phyloP scores from a whole-genome alignment of 371 early-diverging fungal species.

The Sporodiniella umbellata region DNA sequence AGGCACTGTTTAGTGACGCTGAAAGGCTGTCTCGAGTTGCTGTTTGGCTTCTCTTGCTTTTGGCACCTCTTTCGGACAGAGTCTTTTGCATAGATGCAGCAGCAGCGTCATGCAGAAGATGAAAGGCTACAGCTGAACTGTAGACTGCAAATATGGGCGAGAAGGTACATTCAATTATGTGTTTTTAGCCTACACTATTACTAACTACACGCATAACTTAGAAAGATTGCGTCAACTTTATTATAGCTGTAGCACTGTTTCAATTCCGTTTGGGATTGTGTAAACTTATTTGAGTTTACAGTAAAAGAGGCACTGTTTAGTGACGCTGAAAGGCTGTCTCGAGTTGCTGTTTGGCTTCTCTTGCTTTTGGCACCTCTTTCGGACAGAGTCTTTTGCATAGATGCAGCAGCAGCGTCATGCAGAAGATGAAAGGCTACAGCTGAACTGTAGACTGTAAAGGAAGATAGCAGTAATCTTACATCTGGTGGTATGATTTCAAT shows the following conservation, averaged over 20 bases:
- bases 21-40: conserved; percentile 13
- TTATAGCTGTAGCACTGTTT: conserved; percentile 8
- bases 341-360: conserved; percentile 10
- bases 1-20: conserved; percentile 3
- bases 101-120: conserved; percentile 9
- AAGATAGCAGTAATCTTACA: not conserved
- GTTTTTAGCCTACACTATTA: no score
- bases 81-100: conserved; percentile 3
- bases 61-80: conserved; percentile 1
- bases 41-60: conserved; percentile 7
- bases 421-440: conserved; percentile 11
- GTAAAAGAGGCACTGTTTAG: conserved; percentile 1
- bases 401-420: conserved; percentile 7
- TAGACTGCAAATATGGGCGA: not conserved
- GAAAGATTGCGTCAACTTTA: not conserved
- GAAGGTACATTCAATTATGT: no score
- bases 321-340: conserved; percentile 10
- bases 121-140: conserved; percentile 11
- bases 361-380: not conserved
- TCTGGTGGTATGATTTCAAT: not conserved
- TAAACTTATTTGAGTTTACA: conserved; percentile 4
- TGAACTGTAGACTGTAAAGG: conserved; percentile 5
- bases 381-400: conserved; percentile 4
- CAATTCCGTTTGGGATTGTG: conserved; percentile 9
- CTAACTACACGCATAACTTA: not conserved